Evolutionary conservation across 148 eudicot species (phyloP).

Genomic region (Limonium bicolor): DNA sequence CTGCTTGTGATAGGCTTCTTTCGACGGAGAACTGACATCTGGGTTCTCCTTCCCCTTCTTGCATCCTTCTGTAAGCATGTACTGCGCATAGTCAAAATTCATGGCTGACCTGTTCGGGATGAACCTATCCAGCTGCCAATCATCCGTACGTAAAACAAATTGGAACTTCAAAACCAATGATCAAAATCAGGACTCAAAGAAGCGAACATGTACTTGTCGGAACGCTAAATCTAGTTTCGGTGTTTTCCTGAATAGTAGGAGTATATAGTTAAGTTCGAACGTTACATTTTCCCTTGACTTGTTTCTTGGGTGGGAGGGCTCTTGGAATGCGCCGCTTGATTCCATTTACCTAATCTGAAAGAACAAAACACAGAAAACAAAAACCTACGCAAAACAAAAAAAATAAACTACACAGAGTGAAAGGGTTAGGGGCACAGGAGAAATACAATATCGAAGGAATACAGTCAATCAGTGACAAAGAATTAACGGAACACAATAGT

Average conservation of each 20-base stretch:
- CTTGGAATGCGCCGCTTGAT: neutral
- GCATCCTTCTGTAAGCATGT: constrained; percentile 71
- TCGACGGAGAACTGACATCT: constrained; percentile 47
- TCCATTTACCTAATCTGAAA: constrained; percentile 2
- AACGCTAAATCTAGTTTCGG: neutral
- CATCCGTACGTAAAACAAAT: neutral
- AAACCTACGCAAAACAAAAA: neutral
- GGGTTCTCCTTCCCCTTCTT: constrained; percentile 81
- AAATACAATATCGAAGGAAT: no score
- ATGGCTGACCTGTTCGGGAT: constrained; percentile 90
- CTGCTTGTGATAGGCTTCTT: constrained; percentile 78
- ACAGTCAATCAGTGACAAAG: neutral
- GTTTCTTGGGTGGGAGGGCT: neutral
- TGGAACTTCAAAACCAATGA: neutral
- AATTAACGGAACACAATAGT: neutral
- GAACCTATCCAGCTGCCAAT: constrained; percentile 71
- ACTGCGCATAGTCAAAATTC: constrained; percentile 85
- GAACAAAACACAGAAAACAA: neutral
- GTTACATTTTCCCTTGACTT: constrained; percentile 1
- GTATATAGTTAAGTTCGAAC: neutral
- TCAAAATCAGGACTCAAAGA: neutral
- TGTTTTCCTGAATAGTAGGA: neutral
- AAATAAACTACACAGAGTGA: neutral
- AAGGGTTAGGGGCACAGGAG: neutral
- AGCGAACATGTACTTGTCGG: no score